These are phyloP conservation scores for Knoxia roxburghii DNA, from an alignment of 257 asterid genomes.

Conservation along the genomic window DNA sequence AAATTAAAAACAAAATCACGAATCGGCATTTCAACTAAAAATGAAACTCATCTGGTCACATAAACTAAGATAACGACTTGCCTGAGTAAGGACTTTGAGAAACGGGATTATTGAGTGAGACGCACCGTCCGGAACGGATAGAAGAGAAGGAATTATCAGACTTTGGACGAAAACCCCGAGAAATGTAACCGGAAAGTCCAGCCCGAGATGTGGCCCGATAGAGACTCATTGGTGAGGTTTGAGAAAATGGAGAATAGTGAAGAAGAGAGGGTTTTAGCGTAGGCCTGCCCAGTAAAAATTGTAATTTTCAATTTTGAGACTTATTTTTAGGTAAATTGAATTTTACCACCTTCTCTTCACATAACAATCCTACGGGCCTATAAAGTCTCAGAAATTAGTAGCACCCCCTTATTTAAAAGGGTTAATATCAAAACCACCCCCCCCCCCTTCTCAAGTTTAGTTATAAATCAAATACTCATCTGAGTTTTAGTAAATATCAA, in stretches of 20 bases:
- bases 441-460: too few species aligned
- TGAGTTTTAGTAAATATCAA: too few species aligned
- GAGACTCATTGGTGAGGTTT: not conserved
- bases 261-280: not conserved
- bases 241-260: too few species aligned
- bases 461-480: too few species aligned
- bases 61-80: conserved; percentile 12
- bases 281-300: too few species aligned
- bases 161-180: conserved; percentile 21
- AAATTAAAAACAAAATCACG: not conserved
- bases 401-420: too few species aligned
- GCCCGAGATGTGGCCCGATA: conserved; percentile 16
- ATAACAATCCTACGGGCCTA: too few species aligned
- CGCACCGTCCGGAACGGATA: not conserved
- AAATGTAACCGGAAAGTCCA: conserved; percentile 23
- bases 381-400: too few species aligned
- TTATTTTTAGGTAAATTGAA: too few species aligned
- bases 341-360: too few species aligned
- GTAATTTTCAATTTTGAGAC: too few species aligned
- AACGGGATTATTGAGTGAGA: not conserved
- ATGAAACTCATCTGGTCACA: not conserved
- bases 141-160: conserved; percentile 19
- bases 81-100: conserved; percentile 18
- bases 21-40: not conserved
- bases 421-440: too few species aligned